Base-by-base conservation (phyloP, 108 stramenopile species). In the Cyclotella distinguenda region DNA sequence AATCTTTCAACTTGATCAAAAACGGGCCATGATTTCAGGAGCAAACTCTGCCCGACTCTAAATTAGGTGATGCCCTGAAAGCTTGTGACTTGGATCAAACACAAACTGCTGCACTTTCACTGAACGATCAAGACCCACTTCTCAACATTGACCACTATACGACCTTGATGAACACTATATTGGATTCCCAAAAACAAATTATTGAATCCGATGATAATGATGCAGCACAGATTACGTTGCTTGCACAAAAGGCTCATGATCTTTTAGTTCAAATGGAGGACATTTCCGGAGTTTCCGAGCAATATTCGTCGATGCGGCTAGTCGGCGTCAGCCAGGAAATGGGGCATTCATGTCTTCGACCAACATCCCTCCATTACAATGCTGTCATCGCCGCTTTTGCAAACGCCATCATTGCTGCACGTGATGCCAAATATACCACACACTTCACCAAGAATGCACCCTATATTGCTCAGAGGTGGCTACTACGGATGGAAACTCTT, bases 251-350 rank as follows among this genome's bases (percentile, higher is more conserved):
- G 57, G 68, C 68, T 42, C 61, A 77, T 33, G 47, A 69, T 31
- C 32, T 69, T n/a, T 47, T 77, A 33, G 62, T 77, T 59, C 68
- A 62, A 46, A 69, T 77, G 76, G 76, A 77, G 51, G 68, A 77
- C 51, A 22, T 69, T 45, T 77, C 76, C 19, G 76, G 76, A 12
- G 67, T 77, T 19, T 69, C 76, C n/a, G 76, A 77, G 59, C 33
- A 42, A 33, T 59, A 64, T 57, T 64, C 76, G 16, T 68, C 76
- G 28, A 77, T 77, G 76, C 32, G 60, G 45, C 38, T 55, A 13
- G 64, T 64, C 0, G 76, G 68, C 13, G 42, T 27, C 5, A 45
- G 19, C 16, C 7, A 28, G 33, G 48, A 49, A 8, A 12, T 69
- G 4, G 58, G 76, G 38, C 36, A 58, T 42, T 19, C 57, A 39